Evolutionary conservation across 768 basidiomycete genomes (phyloP).

Genomic region (Trametes cingulata): DNA sequence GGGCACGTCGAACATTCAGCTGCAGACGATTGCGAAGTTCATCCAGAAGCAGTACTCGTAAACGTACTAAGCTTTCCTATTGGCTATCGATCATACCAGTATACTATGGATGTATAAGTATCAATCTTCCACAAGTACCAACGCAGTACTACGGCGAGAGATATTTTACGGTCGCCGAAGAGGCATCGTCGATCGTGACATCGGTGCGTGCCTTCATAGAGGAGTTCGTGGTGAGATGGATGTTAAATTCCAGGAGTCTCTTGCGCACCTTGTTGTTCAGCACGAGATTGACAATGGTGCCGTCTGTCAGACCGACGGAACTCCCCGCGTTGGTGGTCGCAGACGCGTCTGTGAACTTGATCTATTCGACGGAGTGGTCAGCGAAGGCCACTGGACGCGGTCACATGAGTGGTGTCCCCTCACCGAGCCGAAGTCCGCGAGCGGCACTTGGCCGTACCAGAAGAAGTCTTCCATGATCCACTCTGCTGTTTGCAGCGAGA

Average conservation of each 20-base stretch:
- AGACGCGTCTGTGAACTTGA: constrained; percentile 30
- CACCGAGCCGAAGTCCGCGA: constrained; percentile 37
- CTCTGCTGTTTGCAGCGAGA: constrained; percentile 34
- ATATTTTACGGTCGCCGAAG: neutral
- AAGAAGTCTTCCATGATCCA: constrained; percentile 30
- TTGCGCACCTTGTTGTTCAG: constrained; percentile 14
- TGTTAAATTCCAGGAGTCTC: too few relatives aligned
- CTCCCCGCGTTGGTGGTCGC: constrained; percentile 28
- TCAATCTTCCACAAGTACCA: too few relatives aligned
- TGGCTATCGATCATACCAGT: neutral
- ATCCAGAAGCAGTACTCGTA: constrained; percentile 84
- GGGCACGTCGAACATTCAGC: constrained; percentile 97
- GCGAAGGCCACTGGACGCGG: neutral
- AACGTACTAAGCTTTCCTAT: neutral
- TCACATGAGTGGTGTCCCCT: neutral
- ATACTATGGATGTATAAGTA: neutral
- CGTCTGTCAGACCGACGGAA: constrained; percentile 26
- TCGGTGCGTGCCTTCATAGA: neutral
- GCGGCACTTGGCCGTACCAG: constrained; percentile 27
- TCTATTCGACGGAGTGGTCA: neutral
- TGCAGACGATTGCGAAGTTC: constrained; percentile 93
- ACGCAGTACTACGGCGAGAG: neutral
- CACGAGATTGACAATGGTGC: constrained; percentile 30
- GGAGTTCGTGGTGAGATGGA: too few relatives aligned
- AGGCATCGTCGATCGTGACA: neutral